Percentiles rank a stretch among this genome's conserved stretches.
These are phyloP conservation scores for Cyclospora cayetanensis DNA, from an alignment of 169 alveolate species.

Conservation along the genomic window DNA sequence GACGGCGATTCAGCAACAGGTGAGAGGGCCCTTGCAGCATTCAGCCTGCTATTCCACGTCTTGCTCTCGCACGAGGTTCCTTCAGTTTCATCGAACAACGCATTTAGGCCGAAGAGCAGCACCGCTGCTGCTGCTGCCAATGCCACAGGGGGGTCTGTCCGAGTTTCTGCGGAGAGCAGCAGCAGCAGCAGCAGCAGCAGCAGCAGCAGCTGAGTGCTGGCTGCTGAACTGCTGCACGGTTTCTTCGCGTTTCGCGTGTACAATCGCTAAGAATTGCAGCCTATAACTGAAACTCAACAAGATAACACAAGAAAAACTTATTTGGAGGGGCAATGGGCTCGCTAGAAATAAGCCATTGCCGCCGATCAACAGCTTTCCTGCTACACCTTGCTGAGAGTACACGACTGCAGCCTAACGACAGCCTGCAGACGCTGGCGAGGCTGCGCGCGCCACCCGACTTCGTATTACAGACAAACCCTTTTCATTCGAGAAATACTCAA, in stretches of 20 bases:
- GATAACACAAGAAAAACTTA: background rate
- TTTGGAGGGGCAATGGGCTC: too few relatives aligned
- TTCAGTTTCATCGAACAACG: background rate
- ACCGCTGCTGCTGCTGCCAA: slow-evolving; percentile 10
- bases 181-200: background rate
- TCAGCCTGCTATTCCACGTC: background rate
- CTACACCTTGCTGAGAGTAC: background rate
- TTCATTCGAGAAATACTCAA: too few relatives aligned
- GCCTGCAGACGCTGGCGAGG: too few relatives aligned
- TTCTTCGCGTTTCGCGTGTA: too few relatives aligned
- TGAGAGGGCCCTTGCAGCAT: background rate
- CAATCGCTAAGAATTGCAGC: too few relatives aligned
- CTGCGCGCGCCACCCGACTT: too few relatives aligned
- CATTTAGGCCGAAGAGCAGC: background rate
- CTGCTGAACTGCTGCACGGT: background rate
- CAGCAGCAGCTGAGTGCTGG: background rate
- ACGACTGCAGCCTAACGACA: background rate
- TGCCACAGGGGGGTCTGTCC: background rate
- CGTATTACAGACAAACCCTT: too few relatives aligned
- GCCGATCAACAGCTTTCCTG: too few relatives aligned
- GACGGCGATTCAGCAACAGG: background rate
- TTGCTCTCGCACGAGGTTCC: background rate
- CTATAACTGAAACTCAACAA: background rate
- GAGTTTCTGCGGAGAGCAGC: background rate
- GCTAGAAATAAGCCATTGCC: too few relatives aligned